phyloP scores from a whole-genome alignment of 1,284 basidiomycete species.

The Cutaneotrichosporon cavernicola region DNA sequence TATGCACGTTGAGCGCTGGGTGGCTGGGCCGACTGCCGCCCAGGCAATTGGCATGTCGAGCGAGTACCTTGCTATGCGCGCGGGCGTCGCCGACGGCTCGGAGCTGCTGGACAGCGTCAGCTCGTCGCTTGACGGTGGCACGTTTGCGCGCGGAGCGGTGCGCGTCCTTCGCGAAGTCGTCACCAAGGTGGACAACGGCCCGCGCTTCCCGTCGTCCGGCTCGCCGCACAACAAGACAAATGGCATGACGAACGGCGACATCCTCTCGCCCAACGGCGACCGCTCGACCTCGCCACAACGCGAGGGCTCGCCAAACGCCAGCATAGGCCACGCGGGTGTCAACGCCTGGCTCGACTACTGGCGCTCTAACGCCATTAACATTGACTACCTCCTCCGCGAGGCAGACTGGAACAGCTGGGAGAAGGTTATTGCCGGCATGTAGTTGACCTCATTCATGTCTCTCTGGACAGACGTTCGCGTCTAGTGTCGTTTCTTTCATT shows the following conservation, averaged over 20 bases:
- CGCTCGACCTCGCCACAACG: constrained; percentile 10
- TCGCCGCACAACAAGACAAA: constrained; percentile 14
- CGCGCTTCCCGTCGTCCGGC: constrained; percentile 8
- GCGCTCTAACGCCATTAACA: constrained; percentile 30
- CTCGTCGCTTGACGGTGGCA: constrained; percentile 19
- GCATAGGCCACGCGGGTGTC: constrained; percentile 19
- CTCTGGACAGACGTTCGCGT: background rate
- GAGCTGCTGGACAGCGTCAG: constrained; percentile 45
- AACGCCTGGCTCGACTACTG: constrained; percentile 37
- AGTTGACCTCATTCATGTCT: background rate
- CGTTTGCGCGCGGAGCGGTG: constrained; percentile 35
- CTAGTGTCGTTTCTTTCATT: constrained; percentile 1
- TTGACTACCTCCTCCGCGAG: constrained; percentile 42
- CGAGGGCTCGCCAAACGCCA: constrained; percentile 11
- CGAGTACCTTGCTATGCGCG: constrained; percentile 37
- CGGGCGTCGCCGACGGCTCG: constrained; percentile 39
- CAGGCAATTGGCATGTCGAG: constrained; percentile 21
- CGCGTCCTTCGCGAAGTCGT: constrained; percentile 34
- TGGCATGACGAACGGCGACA: constrained; percentile 16
- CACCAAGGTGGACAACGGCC: constrained; percentile 27
- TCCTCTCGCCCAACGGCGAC: constrained; percentile 2
- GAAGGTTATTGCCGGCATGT: constrained; percentile 40
- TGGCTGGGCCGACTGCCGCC: constrained; percentile 19
- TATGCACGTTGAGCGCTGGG: constrained; percentile 40
- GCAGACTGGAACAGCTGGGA: constrained; percentile 45